Conservation (phyloP, 805 yeast genomes). For the Lipomyces orientalis region DNA sequence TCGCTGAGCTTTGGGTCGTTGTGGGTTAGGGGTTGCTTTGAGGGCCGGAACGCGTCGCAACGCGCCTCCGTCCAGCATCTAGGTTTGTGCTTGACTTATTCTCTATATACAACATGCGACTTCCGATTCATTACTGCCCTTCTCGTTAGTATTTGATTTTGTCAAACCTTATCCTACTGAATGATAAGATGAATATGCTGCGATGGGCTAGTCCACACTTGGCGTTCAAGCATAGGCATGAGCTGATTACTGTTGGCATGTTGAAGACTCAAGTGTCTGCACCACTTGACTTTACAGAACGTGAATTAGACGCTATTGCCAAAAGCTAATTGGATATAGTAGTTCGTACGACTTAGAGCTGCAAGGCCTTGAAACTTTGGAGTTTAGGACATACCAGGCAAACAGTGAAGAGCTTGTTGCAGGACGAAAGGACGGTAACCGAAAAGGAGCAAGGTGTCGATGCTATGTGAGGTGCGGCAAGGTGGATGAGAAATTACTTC, state of each 20-base stretch:
- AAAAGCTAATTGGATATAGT: background rate
- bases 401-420: background rate
- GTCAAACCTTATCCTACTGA: background rate
- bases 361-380: background rate
- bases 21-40: too few relatives aligned
- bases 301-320: background rate
- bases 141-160: background rate
- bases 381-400: background rate
- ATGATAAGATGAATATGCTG: slow-evolving; percentile 1
- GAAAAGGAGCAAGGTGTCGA: background rate
- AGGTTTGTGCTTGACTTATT: too few relatives aligned
- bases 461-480: background rate
- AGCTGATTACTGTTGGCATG: too few relatives aligned
- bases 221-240: background rate
- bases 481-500: background rate
- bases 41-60: too few relatives aligned
- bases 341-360: background rate
- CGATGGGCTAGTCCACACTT: slow-evolving; percentile 1
- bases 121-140: slow-evolving; percentile 2
- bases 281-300: too few relatives aligned
- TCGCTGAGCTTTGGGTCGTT: background rate
- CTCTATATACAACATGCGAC: background rate
- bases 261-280: too few relatives aligned
- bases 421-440: background rate
- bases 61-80: background rate